A percentile compares a stretch with the other conserved stretches of the same genome.
Evolutionary conservation across 2,329 filamentous ascomycete genomes (phyloP).

Genomic region (Chaetomiaceae sp.): DNA sequence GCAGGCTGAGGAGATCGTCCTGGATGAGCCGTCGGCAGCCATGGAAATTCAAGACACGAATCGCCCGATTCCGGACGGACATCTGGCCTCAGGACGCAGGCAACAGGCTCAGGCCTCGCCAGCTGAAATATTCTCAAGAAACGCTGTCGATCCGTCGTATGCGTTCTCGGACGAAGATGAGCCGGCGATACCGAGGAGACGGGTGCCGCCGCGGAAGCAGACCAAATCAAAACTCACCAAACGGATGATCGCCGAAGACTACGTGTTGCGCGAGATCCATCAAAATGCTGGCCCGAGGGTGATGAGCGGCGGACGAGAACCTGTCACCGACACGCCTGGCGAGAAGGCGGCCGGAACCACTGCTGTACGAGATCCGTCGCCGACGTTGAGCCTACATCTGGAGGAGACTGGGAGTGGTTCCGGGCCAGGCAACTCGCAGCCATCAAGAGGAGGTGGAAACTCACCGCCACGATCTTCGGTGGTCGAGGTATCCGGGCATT

Average conservation of each 20-base stretch:
- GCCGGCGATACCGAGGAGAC: constrained; percentile 18
- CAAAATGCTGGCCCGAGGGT: not conserved
- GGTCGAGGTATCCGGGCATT: not conserved
- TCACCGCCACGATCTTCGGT: too few relatives aligned
- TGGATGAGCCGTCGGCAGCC: not conserved
- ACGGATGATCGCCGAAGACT: not conserved
- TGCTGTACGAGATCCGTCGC: not conserved
- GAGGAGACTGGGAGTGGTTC: not conserved
- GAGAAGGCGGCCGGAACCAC: not conserved
- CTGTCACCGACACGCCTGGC: not conserved
- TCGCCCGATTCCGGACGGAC: not conserved
- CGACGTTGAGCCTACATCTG: not conserved
- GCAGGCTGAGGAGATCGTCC: not conserved
- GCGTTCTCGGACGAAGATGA: constrained; percentile 38
- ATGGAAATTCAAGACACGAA: not conserved
- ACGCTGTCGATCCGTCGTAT: constrained; percentile 27
- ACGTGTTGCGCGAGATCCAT: not conserved
- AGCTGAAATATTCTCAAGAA: constrained; percentile 23
- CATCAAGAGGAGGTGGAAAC: not conserved
- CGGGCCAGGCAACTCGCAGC: not conserved
- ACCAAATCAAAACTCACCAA: not conserved
- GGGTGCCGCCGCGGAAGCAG: not conserved
- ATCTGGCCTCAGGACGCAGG: not conserved
- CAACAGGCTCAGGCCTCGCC: not conserved
- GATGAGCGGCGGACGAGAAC: not conserved